Evolutionary conservation across 2,329 filamentous ascomycete species (phyloP).

Genomic region (Gremmenia infestans): DNA sequence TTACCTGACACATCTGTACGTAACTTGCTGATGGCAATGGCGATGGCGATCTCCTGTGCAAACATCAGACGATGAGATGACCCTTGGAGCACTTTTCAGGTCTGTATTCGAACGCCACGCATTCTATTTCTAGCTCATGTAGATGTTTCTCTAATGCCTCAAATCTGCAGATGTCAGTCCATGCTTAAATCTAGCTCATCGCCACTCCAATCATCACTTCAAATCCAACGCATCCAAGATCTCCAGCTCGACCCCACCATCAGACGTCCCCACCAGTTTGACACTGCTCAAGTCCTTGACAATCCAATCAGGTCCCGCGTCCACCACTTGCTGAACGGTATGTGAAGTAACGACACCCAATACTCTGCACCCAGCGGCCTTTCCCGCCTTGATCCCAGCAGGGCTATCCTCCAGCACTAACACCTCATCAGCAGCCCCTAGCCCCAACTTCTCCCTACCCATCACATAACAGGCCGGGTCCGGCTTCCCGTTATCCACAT

Average conservation of each 20-base stretch:
- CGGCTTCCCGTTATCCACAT: slow-evolving; percentile 70
- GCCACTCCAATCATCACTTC: slow-evolving; percentile 8
- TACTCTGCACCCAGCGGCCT: slow-evolving; percentile 66
- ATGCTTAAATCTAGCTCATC: neutral
- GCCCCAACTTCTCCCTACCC: slow-evolving; percentile 56
- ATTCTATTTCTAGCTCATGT: neutral
- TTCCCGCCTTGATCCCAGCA: slow-evolving; percentile 62
- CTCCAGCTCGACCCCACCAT: slow-evolving; percentile 34
- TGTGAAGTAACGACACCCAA: slow-evolving; percentile 63
- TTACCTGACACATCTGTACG: neutral
- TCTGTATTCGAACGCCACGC: neutral
- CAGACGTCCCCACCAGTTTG: slow-evolving; percentile 42
- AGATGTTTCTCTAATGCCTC: neutral
- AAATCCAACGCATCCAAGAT: slow-evolving; percentile 23
- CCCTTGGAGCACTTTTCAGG: neutral
- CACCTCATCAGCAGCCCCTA: slow-evolving; percentile 35
- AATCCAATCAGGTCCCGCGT: slow-evolving; percentile 65
- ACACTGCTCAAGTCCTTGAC: slow-evolving; percentile 61
- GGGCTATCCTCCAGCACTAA: slow-evolving; percentile 68
- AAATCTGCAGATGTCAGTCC: neutral
- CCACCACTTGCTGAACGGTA: slow-evolving; percentile 51
- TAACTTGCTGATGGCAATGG: neutral
- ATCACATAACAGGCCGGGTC: slow-evolving; percentile 70
- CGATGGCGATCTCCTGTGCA: neutral
- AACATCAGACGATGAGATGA: neutral